Conservation (phyloP, 2,329 filamentous ascomycete genomes). For the Pseudogymnoascus pannorum region DNA sequence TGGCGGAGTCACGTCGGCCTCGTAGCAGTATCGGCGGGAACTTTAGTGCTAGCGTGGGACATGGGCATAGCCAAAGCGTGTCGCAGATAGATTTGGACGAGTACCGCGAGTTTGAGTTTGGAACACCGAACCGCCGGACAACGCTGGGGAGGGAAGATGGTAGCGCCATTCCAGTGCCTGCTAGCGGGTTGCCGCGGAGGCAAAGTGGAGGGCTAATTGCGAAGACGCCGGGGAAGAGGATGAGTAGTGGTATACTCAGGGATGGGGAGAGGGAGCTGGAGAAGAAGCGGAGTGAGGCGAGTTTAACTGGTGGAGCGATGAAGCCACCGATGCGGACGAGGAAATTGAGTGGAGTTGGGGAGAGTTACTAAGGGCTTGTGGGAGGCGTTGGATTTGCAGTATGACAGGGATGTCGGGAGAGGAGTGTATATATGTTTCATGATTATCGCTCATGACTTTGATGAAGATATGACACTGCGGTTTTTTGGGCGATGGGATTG, state of each 20-base stretch:
- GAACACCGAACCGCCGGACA: slow-evolving; percentile 39
- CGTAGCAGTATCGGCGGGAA: slow-evolving; percentile 27
- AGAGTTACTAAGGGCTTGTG: slow-evolving; percentile 41
- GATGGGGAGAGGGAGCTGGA: slow-evolving; percentile 18
- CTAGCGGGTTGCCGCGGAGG: slow-evolving; percentile 39
- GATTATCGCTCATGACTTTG: slow-evolving; percentile 9
- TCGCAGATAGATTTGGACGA: slow-evolving; percentile 27
- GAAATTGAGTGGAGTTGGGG: slow-evolving; percentile 46
- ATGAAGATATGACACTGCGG: slow-evolving; percentile 8
- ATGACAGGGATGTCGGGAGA: neutral
- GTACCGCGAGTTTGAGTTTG: slow-evolving; percentile 24
- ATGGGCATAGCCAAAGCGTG: slow-evolving; percentile 30
- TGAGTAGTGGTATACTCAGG: slow-evolving; percentile 21
- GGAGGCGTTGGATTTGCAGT: slow-evolving; percentile 3
- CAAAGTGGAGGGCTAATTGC: slow-evolving; percentile 39
- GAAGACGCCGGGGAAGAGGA: slow-evolving; percentile 20
- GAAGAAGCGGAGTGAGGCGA: slow-evolving; percentile 9
- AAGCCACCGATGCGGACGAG: slow-evolving; percentile 30
- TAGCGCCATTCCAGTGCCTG: slow-evolving; percentile 43
- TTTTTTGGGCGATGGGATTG: slow-evolving; percentile 6
- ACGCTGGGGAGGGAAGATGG: slow-evolving; percentile 34
- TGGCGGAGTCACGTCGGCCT: slow-evolving; percentile 26
- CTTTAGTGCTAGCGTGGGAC: slow-evolving; percentile 23
- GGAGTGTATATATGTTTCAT: slow-evolving; percentile 4
- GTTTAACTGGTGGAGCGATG: slow-evolving; percentile 18